phyloP scores from a whole-genome alignment of 225 moss, liverwort and hornwort genomes.

The Bryoerythrophyllum caledonicum region DNA sequence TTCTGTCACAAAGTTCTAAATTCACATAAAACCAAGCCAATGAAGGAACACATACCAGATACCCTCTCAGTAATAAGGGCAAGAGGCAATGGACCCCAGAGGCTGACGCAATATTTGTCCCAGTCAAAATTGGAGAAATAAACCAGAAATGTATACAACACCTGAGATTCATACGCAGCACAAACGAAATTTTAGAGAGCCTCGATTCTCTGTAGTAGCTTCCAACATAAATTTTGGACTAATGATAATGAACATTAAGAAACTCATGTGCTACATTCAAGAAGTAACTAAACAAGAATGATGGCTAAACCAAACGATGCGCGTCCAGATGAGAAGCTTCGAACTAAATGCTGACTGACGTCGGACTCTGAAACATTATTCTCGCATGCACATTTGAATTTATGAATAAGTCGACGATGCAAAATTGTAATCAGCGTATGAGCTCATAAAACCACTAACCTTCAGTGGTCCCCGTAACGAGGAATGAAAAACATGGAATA shows the following conservation, averaged over 20 bases:
- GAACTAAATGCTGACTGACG: not conserved
- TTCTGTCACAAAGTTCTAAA: constrained; percentile 3
- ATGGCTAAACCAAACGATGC: not conserved
- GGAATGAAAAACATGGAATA: constrained; percentile 78
- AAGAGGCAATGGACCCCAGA: constrained; percentile 80
- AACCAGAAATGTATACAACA: constrained; percentile 73
- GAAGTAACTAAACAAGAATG: constrained; percentile 4
- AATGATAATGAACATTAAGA: not conserved
- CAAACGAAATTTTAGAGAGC: not conserved
- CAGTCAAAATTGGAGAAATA: constrained; percentile 95
- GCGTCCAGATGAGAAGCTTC: constrained; percentile 4
- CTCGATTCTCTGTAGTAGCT: not conserved
- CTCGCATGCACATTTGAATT: not conserved
- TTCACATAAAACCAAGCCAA: constrained; percentile 4
- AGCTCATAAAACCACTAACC: constrained; percentile 44
- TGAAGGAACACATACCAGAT: constrained; percentile 37
- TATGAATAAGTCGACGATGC: not conserved
- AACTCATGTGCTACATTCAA: constrained; percentile 14
- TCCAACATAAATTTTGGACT: not conserved
- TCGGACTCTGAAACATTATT: not conserved
- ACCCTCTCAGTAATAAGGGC: constrained; percentile 30
- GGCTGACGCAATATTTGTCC: constrained; percentile 74
- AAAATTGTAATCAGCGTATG: not conserved
- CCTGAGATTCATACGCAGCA: constrained; percentile 46
- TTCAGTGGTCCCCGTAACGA: constrained; percentile 82